Evolutionary conservation across 257 asterid species (phyloP).

Genomic region (Plantago major): DNA sequence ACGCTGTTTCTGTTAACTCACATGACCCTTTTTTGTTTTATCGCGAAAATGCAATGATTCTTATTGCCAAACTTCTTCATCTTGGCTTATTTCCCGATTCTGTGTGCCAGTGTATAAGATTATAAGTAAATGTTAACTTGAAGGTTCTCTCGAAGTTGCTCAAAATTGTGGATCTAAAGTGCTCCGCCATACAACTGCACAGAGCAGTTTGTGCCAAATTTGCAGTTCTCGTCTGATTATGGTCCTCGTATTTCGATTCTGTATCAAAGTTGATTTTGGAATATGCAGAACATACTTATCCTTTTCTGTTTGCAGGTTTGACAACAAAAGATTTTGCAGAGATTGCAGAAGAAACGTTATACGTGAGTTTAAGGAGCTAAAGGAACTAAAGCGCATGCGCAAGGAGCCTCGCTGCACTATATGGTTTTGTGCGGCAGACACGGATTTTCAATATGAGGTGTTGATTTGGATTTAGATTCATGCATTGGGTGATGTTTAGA

Average conservation of each 20-base stretch:
- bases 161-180: too few relatives aligned
- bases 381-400: conserved; percentile 84
- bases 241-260: not conserved
- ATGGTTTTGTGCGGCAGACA: conserved; percentile 96
- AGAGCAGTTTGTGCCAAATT: too few relatives aligned
- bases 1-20: too few relatives aligned
- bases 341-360: conserved; percentile 97
- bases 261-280: not conserved
- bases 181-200: too few relatives aligned
- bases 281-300: conserved; percentile 2
- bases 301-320: conserved; percentile 61
- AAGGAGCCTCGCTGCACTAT: conserved; percentile 82
- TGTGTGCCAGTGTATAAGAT: too few relatives aligned
- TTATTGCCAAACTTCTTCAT: too few relatives aligned
- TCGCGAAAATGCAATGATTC: too few relatives aligned
- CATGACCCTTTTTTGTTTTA: too few relatives aligned
- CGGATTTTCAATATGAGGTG: conserved; percentile 95
- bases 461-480: conserved; percentile 13
- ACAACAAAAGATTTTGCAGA: conserved; percentile 96
- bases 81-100: too few relatives aligned
- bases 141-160: too few relatives aligned
- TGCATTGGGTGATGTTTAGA: conserved; percentile 3
- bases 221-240: too few relatives aligned
- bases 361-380: conserved; percentile 94
- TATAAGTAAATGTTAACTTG: too few relatives aligned